Percentiles rank a stretch among this genome's conserved stretches.
Evolutionary conservation across 1,284 basidiomycete genomes (phyloP).

Genomic region (Marasmius fiardii): DNA sequence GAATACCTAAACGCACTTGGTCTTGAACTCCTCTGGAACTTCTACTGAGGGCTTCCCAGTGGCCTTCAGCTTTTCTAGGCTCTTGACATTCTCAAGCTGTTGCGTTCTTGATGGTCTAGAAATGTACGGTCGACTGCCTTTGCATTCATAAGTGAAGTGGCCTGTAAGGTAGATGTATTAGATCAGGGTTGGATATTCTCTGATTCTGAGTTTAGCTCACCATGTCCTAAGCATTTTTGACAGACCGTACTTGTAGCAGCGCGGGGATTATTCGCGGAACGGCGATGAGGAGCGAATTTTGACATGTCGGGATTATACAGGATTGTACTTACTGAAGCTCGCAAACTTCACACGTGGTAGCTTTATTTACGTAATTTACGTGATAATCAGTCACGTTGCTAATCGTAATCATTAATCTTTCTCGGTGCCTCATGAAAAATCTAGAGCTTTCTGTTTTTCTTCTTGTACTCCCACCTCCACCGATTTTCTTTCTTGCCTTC

Average conservation of each 20-base stretch:
- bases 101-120: slow-evolving; percentile 75
- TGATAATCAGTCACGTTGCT: too few species aligned
- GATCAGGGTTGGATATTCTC: slow-evolving; percentile 44
- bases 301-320: slow-evolving; percentile 47
- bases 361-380: neutral
- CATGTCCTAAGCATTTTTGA: slow-evolving; percentile 72
- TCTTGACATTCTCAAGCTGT: slow-evolving; percentile 67
- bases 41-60: slow-evolving; percentile 69
- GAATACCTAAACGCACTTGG: slow-evolving; percentile 45
- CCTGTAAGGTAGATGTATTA: slow-evolving; percentile 35
- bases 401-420: too few species aligned
- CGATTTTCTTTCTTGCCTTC: too few species aligned
- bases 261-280: slow-evolving; percentile 54
- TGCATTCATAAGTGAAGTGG: slow-evolving; percentile 80
- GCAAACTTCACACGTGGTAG: neutral
- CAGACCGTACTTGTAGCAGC: slow-evolving; percentile 66
- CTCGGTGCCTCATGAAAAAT: too few species aligned
- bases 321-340: too few species aligned
- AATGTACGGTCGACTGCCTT: slow-evolving; percentile 66
- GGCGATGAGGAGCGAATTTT: slow-evolving; percentile 73
- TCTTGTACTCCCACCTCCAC: too few species aligned
- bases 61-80: slow-evolving; percentile 60
- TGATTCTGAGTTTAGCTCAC: slow-evolving; percentile 62
- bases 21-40: slow-evolving; percentile 79
- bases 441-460: too few species aligned